Evolutionary conservation across 257 asterid genomes (phyloP).

Genomic region (Ilex aquifolium): DNA sequence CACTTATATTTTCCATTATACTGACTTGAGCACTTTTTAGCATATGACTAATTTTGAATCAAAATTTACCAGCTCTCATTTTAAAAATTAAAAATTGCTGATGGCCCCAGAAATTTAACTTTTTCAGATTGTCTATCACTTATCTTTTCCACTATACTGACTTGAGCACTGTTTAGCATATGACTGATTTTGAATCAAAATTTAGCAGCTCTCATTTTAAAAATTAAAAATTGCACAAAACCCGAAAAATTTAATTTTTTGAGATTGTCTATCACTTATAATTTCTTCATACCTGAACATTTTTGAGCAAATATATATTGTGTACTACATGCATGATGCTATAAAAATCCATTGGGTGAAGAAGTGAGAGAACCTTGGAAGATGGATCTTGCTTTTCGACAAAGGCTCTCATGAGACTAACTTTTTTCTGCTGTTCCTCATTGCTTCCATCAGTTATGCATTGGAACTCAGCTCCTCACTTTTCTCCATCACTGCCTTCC

Average conservation of each 20-base stretch:
- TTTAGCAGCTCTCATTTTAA: neutral
- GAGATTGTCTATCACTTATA: neutral
- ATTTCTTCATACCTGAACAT: neutral
- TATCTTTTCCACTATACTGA: no score
- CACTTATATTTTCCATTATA: no score
- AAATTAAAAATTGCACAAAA: neutral
- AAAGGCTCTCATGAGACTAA: conserved; percentile 35
- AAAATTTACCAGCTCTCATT: no score
- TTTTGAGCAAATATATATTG: neutral
- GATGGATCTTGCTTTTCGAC: conserved; percentile 50
- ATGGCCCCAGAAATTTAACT: no score
- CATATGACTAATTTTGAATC: no score
- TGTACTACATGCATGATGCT: neutral
- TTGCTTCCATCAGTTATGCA: conserved; percentile 3
- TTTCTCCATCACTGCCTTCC: no score
- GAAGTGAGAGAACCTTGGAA: conserved; percentile 43
- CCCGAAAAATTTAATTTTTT: neutral
- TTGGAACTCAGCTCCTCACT: no score
- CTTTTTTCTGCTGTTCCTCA: conserved; percentile 34
- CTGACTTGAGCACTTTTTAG: no score
- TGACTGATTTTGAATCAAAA: neutral
- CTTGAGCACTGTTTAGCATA: no score
- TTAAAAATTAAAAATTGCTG: no score
- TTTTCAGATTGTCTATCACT: no score
- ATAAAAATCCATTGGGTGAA: neutral